Evolutionary conservation across 768 basidiomycete genomes (phyloP).

Genomic region (Roridomyces roridus): DNA sequence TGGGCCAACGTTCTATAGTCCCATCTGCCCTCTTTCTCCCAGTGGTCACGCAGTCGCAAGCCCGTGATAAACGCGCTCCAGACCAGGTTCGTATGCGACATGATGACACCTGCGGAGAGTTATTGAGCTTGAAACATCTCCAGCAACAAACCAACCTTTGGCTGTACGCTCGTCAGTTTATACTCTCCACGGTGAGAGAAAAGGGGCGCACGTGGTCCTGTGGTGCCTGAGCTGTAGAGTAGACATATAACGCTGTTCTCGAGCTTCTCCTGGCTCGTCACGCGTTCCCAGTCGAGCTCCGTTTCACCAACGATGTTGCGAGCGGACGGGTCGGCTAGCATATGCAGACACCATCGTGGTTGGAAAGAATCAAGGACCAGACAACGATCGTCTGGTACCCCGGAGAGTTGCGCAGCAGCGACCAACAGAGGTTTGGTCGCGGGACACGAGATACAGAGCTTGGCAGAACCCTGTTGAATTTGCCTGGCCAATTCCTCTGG

Average conservation of each 20-base stretch:
- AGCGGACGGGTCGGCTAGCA: constrained; percentile 8
- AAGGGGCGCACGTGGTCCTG: no score
- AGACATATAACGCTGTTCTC: constrained; percentile 19
- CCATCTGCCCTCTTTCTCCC: constrained; percentile 3
- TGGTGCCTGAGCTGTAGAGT: constrained; percentile 20
- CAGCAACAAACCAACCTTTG: constrained; percentile 9
- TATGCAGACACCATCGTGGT: constrained; percentile 4
- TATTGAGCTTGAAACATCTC: no score
- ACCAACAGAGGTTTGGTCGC: neutral
- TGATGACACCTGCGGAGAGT: constrained; percentile 5
- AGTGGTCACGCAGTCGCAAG: constrained; percentile 2
- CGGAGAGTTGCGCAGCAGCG: constrained; percentile 10
- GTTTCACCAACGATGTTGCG: constrained; percentile 11
- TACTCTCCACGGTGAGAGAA: no score
- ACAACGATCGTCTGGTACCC: constrained; percentile 13
- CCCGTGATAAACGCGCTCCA: neutral
- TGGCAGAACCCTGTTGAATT: constrained; percentile 15
- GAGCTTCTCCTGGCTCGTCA: constrained; percentile 10
- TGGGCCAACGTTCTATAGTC: constrained; percentile 17
- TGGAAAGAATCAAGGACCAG: constrained; percentile 11
- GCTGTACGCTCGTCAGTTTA: no score
- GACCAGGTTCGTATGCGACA: constrained; percentile 22
- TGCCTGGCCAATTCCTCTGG: constrained; percentile 14
- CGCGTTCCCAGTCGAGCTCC: constrained; percentile 16
- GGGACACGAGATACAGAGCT: constrained; percentile 17